Percentiles rank a stretch among this genome's conserved stretches.
These are phyloP conservation scores for Orbilia javanica DNA, from an alignment of 2,329 filamentous ascomycete genomes.

Conservation along the genomic window DNA sequence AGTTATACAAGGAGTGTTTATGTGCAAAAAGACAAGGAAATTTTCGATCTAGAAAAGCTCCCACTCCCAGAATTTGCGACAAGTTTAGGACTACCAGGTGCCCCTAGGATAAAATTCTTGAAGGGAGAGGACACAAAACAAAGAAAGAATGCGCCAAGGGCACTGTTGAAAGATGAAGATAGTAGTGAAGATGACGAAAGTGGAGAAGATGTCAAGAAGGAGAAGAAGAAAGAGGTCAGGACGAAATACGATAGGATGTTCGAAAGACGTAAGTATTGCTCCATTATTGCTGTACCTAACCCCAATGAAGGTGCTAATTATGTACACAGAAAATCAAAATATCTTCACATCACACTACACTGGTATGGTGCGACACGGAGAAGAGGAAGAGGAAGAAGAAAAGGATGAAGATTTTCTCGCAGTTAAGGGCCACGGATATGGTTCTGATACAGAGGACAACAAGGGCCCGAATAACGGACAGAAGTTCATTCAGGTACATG, in stretches of 20 bases:
- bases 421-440: conserved; percentile 87
- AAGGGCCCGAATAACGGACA: conserved; percentile 64
- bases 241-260: conserved; percentile 99
- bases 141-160: conserved; percentile 85
- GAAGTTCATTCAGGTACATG: conserved; percentile 76
- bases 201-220: conserved; percentile 67
- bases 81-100: conserved; percentile 88
- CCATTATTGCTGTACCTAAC: neutral
- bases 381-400: conserved; percentile 66
- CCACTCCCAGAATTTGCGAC: conserved; percentile 87
- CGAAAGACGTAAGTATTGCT: conserved; percentile 75
- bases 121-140: conserved; percentile 89
- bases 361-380: conserved; percentile 79
- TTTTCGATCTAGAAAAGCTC: conserved; percentile 86
- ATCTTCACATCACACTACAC: conserved; percentile 93
- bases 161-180: conserved; percentile 70
- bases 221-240: conserved; percentile 78
- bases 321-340: conserved; percentile 78
- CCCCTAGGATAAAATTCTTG: conserved; percentile 91
- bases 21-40: conserved; percentile 89
- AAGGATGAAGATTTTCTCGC: conserved; percentile 83
- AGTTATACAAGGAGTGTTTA: conserved; percentile 88
- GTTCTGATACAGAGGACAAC: conserved; percentile 70
- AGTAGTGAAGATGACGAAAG: conserved; percentile 71
- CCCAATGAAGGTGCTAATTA: conserved; percentile 16